Evolutionary conservation across 2,329 filamentous ascomycete species (phyloP), one percentile per base, ranked within the genome.

Genomic region (Didymella keratinophila): DNA sequence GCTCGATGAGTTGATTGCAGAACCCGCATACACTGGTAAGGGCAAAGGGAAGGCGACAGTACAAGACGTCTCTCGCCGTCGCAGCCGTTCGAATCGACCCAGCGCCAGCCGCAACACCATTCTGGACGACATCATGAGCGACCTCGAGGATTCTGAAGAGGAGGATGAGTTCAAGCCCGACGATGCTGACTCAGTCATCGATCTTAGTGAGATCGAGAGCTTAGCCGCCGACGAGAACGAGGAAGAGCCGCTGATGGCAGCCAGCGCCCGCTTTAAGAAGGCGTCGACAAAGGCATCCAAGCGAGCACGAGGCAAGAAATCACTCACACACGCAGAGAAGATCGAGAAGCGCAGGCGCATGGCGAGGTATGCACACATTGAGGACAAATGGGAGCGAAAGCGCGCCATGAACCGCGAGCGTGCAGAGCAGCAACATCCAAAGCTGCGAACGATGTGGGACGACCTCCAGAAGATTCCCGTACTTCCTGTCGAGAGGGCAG

Each of bases 391-490:
- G 76, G 73, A 78, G 76, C 60, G 75, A 66, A 69, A 79, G 74
- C 67, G 84, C 91, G 77, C 75, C 44, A 77, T 76, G 75, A 76
- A 78, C 50, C 86, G 92, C 50, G 78, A 81, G 53, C 88, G 89
- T 61, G 85, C 97, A 1, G 91, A 93, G 66, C 76, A 79, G 20
- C 82, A 90, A 49, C 95, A 99, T 73, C 93, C 94, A 0, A 85
- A 88, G 52, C 84, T 99, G 39, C 81, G 79, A 42, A 91, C 88
- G 0, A 96, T 98, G 91, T 99, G 95, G 95, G 77, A 85, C 3
- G 86, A 90, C 23, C 80, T 98, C 2, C 82, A 89, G 73, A 82
- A 86, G 1, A 84, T 89, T 65, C 86, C 90, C 0, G 79, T 88
- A 18, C 85, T 97, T 61, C 84, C 86, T 65, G 83, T 82, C 62